Percentiles rank a stretch among this genome's conserved stretches.
Conservation (phyloP, 2,329 filamentous ascomycete genomes). For the Coleophoma cylindrospora region DNA sequence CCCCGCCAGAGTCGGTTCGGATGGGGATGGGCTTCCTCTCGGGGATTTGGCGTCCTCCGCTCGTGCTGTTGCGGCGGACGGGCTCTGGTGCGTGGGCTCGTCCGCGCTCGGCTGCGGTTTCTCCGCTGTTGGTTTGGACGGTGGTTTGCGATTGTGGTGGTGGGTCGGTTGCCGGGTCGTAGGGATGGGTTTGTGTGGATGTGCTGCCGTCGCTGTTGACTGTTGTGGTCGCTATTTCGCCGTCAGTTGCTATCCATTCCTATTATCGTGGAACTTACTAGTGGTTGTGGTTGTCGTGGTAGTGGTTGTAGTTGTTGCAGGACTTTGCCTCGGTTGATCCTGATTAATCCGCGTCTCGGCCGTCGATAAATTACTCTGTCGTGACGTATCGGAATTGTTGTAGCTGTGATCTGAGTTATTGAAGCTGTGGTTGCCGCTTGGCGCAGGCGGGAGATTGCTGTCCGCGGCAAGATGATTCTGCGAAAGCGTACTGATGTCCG, state of each 20-base stretch:
- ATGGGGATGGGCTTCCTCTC: slow-evolving; percentile 5
- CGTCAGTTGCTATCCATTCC: slow-evolving; percentile 2
- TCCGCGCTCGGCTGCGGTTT: neutral
- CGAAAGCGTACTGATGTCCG: neutral
- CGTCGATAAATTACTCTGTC: slow-evolving; percentile 13
- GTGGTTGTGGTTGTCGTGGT: slow-evolving; percentile 21
- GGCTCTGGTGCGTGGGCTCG: neutral
- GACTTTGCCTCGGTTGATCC: slow-evolving; percentile 6
- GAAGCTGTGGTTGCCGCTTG: neutral
- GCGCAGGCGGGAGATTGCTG: neutral
- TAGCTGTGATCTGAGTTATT: slow-evolving; percentile 10
- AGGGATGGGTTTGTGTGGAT: slow-evolving; percentile 16
- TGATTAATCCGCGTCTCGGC: slow-evolving; percentile 7
- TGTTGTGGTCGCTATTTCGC: slow-evolving; percentile 16
- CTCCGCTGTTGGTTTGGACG: slow-evolving; percentile 2
- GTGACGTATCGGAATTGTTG: slow-evolving; percentile 17
- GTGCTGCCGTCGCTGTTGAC: slow-evolving; percentile 16
- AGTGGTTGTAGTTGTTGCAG: slow-evolving; percentile 15
- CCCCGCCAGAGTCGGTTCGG: neutral
- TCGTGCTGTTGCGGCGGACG: slow-evolving; percentile 2
- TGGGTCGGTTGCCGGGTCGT: slow-evolving; percentile 18
- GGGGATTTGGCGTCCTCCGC: slow-evolving; percentile 10
- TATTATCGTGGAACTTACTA: slow-evolving; percentile 6
- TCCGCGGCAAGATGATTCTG: neutral
- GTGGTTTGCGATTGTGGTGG: slow-evolving; percentile 16